Conservation (phyloP, 768 basidiomycete genomes). For the Holtermannia corniformis region DNA sequence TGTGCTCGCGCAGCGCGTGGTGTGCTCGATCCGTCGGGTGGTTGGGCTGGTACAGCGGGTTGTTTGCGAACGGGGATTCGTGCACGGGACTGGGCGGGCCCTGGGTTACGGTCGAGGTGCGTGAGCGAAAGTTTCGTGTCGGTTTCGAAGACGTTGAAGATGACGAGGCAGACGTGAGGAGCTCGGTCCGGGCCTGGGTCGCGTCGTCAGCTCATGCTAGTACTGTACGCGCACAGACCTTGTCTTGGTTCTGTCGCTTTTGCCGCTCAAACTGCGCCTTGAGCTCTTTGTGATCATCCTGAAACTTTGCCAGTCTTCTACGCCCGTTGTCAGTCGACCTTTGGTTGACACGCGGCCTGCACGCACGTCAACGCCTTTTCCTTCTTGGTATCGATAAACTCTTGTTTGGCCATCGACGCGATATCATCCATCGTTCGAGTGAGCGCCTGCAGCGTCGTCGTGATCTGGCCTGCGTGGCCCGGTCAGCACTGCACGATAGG, state of each 20-base stretch:
- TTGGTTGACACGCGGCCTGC: not conserved
- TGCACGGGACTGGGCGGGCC: conserved; percentile 48
- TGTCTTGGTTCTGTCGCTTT: conserved; percentile 45
- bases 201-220: not conserved
- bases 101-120: conserved; percentile 22
- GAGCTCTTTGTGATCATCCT: conserved; percentile 73
- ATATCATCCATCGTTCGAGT: conserved; percentile 93
- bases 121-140: conserved; percentile 38
- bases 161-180: conserved; percentile 14
- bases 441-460: conserved; percentile 91
- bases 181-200: conserved; percentile 21
- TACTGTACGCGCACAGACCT: conserved; percentile 21
- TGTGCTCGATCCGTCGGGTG: conserved; percentile 56
- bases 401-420: conserved; percentile 89
- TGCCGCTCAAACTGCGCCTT: conserved; percentile 69
- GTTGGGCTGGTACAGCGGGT: conserved; percentile 47
- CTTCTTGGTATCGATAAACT: conserved; percentile 91
- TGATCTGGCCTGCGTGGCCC: conserved; percentile 73
- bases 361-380: conserved; percentile 87
- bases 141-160: conserved; percentile 35
- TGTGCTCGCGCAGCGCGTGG: conserved; percentile 77
- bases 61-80: conserved; percentile 71
- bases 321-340: not conserved
- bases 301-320: conserved; percentile 89
- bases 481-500: conserved; percentile 3